Base-by-base conservation (phyloP, 2,329 filamentous ascomycete species). In the Talaromyces sp. region DNA sequence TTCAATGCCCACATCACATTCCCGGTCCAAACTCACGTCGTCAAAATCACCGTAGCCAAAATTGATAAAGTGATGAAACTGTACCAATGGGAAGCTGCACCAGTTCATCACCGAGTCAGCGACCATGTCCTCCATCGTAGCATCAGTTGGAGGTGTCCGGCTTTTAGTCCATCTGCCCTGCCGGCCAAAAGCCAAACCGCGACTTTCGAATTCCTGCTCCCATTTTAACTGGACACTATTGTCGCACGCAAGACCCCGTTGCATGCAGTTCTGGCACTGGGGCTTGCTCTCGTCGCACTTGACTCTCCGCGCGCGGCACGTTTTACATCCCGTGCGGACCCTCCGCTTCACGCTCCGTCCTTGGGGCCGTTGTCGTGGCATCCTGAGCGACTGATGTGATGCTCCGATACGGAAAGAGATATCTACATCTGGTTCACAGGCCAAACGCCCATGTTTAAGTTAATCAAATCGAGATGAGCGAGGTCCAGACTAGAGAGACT, bases 181-280 rank as follows among this genome's bases (percentile, higher is more conserved):
- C 61, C 79, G 72, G 4, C 79, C 79, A 70, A 81, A 81, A 5
- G 79, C 79, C 61, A 79, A 68, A 11, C 79, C 79, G 9, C 76
- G 77, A 61, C 72, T 77, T 61, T 68, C 69, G 66, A 79, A 81
- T 63, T 81, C 79, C 2, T 74, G 74, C 66, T 78, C 72, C 76
- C 76, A 78, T 70, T 77, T 78, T 13, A 78, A 62, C 37, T 58
- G 54, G 17, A 66, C 43, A 10, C 45, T 61, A 52, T 58, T 72
- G 15, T 66, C 58, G 54, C 70, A 72, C 2, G n/a, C 9, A 7
- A 67, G 67, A 19, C 68, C 69, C 62, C 63, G 59, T 50, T 67
- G 60, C 10, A 66, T 31, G 52, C 69, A 71, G 45, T 68, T 69
- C 1, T 41, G 66, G 39, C 70, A 72, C 37, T 65, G 63, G 7